Evolutionary conservation across 2,329 filamentous ascomycete species (phyloP).

Genomic region (Penicillium sp.): DNA sequence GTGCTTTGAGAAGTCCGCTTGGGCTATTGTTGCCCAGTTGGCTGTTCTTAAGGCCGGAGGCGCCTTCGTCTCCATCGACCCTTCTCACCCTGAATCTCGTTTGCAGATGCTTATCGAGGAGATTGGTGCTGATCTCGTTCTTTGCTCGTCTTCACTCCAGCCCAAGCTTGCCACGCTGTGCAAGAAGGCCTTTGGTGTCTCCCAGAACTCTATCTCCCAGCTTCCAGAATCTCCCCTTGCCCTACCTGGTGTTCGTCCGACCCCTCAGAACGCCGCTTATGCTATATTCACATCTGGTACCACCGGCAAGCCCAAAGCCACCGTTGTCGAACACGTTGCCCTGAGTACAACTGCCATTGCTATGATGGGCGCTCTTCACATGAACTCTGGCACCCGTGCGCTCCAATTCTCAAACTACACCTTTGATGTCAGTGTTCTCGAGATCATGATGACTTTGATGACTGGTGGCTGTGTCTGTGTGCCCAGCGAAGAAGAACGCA

Average conservation of each 20-base stretch:
- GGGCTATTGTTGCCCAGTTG: conserved; percentile 45
- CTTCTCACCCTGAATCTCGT: conserved; percentile 41
- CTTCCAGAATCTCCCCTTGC: conserved; percentile 26
- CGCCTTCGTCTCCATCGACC: conserved; percentile 46
- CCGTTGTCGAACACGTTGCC: conserved; percentile 63
- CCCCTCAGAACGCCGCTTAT: conserved; percentile 51
- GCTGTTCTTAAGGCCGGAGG: conserved; percentile 46
- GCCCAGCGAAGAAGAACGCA: conserved; percentile 53
- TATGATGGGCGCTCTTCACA: conserved; percentile 53
- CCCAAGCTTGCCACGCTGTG: conserved; percentile 33
- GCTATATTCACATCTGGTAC: conserved; percentile 63
- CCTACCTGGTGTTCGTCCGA: conserved; percentile 16
- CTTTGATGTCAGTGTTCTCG: conserved; percentile 57
- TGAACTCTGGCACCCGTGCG: conserved; percentile 58
- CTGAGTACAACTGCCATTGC: conserved; percentile 57
- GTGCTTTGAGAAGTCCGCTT: conserved; percentile 48
- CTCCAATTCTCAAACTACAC: conserved; percentile 61
- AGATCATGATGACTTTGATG: conserved; percentile 57
- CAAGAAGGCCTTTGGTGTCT: conserved; percentile 31
- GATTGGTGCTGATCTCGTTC: conserved; percentile 34
- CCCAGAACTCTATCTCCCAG: conserved; percentile 28
- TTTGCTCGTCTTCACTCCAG: conserved; percentile 35
- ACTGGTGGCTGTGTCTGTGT: conserved; percentile 63
- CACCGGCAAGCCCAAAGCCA: conserved; percentile 60
- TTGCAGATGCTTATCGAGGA: conserved; percentile 39